Conservation (phyloP, 805 yeast genomes). For the Candida glaebosa region DNA sequence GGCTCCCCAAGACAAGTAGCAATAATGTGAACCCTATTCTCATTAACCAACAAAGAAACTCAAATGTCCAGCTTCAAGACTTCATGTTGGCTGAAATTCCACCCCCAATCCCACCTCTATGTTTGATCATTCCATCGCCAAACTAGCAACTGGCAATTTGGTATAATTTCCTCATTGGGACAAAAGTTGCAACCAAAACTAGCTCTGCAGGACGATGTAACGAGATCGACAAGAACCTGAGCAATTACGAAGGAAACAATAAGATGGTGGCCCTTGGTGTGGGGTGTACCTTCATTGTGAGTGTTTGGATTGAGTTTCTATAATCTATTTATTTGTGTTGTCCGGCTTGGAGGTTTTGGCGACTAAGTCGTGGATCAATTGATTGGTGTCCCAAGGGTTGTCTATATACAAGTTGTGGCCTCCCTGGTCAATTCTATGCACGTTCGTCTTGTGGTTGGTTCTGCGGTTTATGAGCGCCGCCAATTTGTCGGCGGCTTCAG, state of each 20-base stretch:
- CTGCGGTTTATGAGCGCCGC: conserved; percentile 18
- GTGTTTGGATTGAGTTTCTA: too few relatives aligned
- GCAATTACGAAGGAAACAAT: neutral
- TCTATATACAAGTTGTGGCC: conserved; percentile 45
- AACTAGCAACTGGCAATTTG: neutral
- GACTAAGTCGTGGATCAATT: conserved; percentile 16
- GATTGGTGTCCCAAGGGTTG: conserved; percentile 42
- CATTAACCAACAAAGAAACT: too few relatives aligned
- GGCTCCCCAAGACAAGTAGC: neutral
- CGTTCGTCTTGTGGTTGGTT: conserved; percentile 12
- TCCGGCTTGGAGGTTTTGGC: too few relatives aligned
- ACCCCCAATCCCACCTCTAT: too few relatives aligned
- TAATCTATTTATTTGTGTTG: too few relatives aligned
- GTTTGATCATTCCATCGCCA: neutral
- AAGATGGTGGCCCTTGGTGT: too few relatives aligned
- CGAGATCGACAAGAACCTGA: neutral
- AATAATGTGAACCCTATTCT: neutral
- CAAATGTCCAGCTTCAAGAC: too few relatives aligned
- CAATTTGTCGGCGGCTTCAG: conserved; percentile 46
- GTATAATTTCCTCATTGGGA: conserved; percentile 1
- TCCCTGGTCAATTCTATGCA: conserved; percentile 30
- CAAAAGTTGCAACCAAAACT: neutral
- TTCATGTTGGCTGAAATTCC: too few relatives aligned
- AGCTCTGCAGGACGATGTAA: neutral
- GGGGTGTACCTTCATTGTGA: too few relatives aligned